Base-by-base conservation (phyloP, 75 land plant species). In the Sequoiadendron giganteum region DNA sequence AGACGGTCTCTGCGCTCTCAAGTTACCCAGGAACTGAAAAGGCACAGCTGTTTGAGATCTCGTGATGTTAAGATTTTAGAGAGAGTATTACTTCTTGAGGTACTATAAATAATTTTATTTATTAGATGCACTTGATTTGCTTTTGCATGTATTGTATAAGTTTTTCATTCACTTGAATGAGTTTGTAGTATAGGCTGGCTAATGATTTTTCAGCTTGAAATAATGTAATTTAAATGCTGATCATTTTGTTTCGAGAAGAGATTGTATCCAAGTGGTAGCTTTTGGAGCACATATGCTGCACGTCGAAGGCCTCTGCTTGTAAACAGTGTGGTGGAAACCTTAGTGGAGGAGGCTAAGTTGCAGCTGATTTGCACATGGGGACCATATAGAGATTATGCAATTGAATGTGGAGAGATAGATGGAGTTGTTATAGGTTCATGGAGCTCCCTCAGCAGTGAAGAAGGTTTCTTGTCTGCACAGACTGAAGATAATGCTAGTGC, bases 361-460 rank as follows among this genome's bases (percentile, higher is more conserved):
- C 77, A 82, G 49, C 47, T 94, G 47, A 68, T 61, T 82, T 87
- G 88, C 86, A 91, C 90, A 36, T 58, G 86, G 65, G 73, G 84
- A 70, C 86, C 79, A 25, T 83, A 48, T 72, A 81, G 85, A 32
- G 88, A 89, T 87, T 56, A 86, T 86, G 52, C 73, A 25, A 91
- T 98, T 45, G 85, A 91, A 48, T 98, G 99, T 90, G 97, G 95
- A 54, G 99, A 98, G 83, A 87, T 96, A 87, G 96, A 98, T 91
- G 99, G 99, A 55, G 99, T 95, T 85, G 95, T 97, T 85, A 76
- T 96, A 61, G 99, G 97, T 89, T 89, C 94, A 21, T 98, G 99
- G 99, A 70, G 90, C 87, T 86, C 83, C 87, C 48, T 87, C 28
- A 89, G 86, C 55, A 90, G 88, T 87, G 88, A 82, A 40, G 88